phyloP scores from a whole-genome alignment of 345 rosid genomes.

The Ceriops zippeliana region DNA sequence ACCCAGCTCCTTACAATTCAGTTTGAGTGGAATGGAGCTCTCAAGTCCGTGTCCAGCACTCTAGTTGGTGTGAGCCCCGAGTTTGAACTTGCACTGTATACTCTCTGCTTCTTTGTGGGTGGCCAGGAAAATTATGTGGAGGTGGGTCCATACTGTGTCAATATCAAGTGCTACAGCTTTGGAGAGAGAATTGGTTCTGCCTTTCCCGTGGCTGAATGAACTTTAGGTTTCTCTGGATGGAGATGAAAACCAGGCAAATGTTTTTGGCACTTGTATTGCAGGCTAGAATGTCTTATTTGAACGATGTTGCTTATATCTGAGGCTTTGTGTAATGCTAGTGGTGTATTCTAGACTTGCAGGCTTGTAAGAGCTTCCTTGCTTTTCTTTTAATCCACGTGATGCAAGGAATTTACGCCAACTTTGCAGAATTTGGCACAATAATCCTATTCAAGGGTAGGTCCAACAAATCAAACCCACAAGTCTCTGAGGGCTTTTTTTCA shows the following conservation, averaged over 20 bases:
- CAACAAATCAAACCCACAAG: too few relatives aligned
- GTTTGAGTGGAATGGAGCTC: slow-evolving; percentile 89
- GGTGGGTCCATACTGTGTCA: slow-evolving; percentile 81
- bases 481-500: too few relatives aligned
- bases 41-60: slow-evolving; percentile 83
- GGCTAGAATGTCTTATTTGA: too few relatives aligned
- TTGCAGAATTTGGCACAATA: too few relatives aligned
- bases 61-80: slow-evolving; percentile 85
- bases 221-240: not conserved
- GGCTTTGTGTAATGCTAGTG: too few relatives aligned
- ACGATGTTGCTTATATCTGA: too few relatives aligned
- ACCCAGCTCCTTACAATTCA: slow-evolving; percentile 80
- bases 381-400: too few relatives aligned
- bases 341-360: too few relatives aligned
- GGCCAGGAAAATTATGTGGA: slow-evolving; percentile 71
- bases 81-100: slow-evolving; percentile 83
- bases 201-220: slow-evolving; percentile 68
- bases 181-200: slow-evolving; percentile 70
- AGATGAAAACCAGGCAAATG: not conserved
- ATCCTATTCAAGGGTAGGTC: too few relatives aligned
- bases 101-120: slow-evolving; percentile 73
- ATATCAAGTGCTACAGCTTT: slow-evolving; percentile 84
- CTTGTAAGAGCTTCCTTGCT: too few relatives aligned
- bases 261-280: not conserved
- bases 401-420: too few relatives aligned